Evolutionary conservation across 805 yeast species (phyloP).

Genomic region (Saccharomycopsis vini): DNA sequence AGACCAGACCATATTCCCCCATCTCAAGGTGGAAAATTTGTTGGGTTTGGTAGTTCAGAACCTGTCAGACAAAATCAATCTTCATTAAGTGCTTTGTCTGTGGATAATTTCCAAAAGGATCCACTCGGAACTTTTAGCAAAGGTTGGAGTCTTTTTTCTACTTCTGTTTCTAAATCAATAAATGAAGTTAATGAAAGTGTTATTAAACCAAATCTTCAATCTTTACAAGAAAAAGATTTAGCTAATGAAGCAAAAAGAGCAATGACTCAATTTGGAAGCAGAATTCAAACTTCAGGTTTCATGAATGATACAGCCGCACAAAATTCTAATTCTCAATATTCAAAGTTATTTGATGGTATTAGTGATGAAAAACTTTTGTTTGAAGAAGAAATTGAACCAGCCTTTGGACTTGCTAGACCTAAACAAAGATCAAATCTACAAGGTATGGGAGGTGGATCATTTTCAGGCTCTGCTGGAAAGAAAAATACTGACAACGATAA

Average conservation of each 20-base stretch:
- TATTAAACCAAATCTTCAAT: constrained; percentile 84
- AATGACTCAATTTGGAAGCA: constrained; percentile 94
- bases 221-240: constrained; percentile 69
- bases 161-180: constrained; percentile 76
- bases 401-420: constrained; percentile 60
- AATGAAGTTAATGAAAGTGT: constrained; percentile 81
- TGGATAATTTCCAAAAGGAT: constrained; percentile 67
- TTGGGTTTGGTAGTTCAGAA: constrained; percentile 81
- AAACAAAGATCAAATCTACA: constrained; percentile 47
- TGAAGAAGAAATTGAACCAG: constrained; percentile 38
- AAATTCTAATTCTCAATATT: constrained; percentile 46
- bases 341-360: constrained; percentile 49
- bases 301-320: constrained; percentile 75
- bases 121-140: constrained; percentile 85
- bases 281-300: constrained; percentile 43
- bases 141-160: constrained; percentile 91
- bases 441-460: constrained; percentile 28
- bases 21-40: constrained; percentile 86
- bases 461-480: neutral
- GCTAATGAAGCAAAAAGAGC: constrained; percentile 81
- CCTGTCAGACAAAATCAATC: constrained; percentile 33
- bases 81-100: constrained; percentile 46
- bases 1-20: constrained; percentile 82
- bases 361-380: constrained; percentile 27
- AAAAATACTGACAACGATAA: constrained; percentile 3